phyloP scores from a whole-genome alignment of 2,329 filamentous ascomycete genomes.

The Diaporthe sp. region DNA sequence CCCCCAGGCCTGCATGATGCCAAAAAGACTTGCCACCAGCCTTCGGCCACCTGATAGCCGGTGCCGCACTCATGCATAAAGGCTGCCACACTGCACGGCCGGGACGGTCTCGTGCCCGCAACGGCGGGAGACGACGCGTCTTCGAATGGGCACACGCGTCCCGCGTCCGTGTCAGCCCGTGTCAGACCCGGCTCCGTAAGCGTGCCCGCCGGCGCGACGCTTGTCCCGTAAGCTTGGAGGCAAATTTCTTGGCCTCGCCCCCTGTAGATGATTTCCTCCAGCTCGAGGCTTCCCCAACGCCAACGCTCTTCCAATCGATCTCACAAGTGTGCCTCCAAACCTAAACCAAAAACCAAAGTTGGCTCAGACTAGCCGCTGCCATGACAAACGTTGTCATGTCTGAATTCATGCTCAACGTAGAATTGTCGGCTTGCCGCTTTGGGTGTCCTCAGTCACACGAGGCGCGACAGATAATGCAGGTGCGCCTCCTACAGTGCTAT shows the following conservation, averaged over 20 bases:
- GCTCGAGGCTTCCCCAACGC: conserved; percentile 23
- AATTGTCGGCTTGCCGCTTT: not conserved
- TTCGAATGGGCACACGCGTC: conserved; percentile 16
- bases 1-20: conserved; percentile 11
- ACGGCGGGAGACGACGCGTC: conserved; percentile 19
- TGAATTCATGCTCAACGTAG: not conserved
- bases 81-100: conserved; percentile 14
- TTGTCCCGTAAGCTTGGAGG: conserved; percentile 10
- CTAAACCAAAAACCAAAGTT: conserved; percentile 3
- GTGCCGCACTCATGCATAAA: conserved; percentile 20
- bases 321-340: not conserved
- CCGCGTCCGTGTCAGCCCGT: conserved; percentile 13
- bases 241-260: conserved; percentile 18
- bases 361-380: not conserved
- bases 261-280: conserved; percentile 5
- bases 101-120: not conserved
- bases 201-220: conserved; percentile 23
- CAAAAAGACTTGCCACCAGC: not conserved
- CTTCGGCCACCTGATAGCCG: conserved; percentile 1
- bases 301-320: conserved; percentile 31
- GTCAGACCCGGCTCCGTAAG: conserved; percentile 18
- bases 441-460: not conserved
- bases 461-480: not conserved
- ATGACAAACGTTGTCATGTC: not conserved
- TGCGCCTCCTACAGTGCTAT: not conserved